A percentile compares a stretch with the other conserved stretches of the same genome.
Evolutionary conservation across 2,329 filamentous ascomycete genomes (phyloP).

Genomic region (Trichoderma asperellum): DNA sequence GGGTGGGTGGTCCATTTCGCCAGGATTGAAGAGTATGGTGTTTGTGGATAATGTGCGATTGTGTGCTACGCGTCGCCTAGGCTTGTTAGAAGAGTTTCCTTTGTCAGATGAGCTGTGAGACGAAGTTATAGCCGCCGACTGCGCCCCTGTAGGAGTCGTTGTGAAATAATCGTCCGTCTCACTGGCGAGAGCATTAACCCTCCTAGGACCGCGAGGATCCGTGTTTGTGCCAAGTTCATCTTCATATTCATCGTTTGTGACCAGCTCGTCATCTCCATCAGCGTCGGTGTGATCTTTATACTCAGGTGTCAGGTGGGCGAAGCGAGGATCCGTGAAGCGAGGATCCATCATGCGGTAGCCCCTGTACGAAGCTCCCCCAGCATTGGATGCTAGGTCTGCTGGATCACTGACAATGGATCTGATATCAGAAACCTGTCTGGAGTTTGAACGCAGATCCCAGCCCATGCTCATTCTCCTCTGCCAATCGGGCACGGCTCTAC

Average conservation of each 20-base stretch:
- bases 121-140: constrained; percentile 45
- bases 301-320: constrained; percentile 41
- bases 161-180: constrained; percentile 58
- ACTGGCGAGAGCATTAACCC: constrained; percentile 39
- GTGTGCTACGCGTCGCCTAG: constrained; percentile 56
- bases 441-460: constrained; percentile 52
- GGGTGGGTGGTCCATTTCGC: constrained; percentile 45
- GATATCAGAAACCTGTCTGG: constrained; percentile 58
- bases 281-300: constrained; percentile 73
- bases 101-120: constrained; percentile 42
- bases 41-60: constrained; percentile 76
- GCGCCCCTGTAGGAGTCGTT: constrained; percentile 52
- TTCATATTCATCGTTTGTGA: constrained; percentile 76
- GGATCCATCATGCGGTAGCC: constrained; percentile 31
- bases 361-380: constrained; percentile 45
- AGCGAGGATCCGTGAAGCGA: constrained; percentile 9
- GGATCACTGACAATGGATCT: constrained; percentile 67
- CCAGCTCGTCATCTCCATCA: constrained; percentile 88
- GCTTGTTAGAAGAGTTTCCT: constrained; percentile 40
- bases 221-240: constrained; percentile 56
- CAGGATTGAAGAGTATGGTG: constrained; percentile 82
- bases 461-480: constrained; percentile 58
- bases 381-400: constrained; percentile 63
- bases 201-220: constrained; percentile 40
- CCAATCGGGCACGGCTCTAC: constrained; percentile 51